phyloP scores from a whole-genome alignment of 2,329 filamentous ascomycete species.

The Tolypocladium nubicola region DNA sequence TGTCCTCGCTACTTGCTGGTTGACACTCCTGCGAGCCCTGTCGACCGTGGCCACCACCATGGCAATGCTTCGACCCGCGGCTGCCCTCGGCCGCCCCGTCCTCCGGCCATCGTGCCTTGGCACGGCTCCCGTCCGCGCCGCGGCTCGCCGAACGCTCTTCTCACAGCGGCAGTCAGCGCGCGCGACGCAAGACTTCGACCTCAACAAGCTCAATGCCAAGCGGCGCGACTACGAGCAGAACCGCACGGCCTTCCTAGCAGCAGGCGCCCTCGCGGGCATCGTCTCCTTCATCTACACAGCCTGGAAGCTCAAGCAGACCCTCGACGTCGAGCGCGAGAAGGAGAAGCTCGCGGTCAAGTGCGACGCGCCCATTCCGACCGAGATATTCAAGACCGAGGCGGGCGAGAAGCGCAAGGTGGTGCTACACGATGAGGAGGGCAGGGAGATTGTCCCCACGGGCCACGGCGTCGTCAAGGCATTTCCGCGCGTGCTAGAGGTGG shows the following conservation, averaged over 20 bases:
- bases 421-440: slow-evolving; percentile 55
- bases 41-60: background rate
- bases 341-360: slow-evolving; percentile 31
- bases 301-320: slow-evolving; percentile 37
- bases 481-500: slow-evolving; percentile 59
- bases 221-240: slow-evolving; percentile 39
- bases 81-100: slow-evolving; percentile 8
- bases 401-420: slow-evolving; percentile 46
- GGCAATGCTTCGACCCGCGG: slow-evolving; percentile 18
- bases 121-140: slow-evolving; percentile 1
- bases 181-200: slow-evolving; percentile 37
- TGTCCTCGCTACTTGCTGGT: background rate
- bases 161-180: slow-evolving; percentile 18
- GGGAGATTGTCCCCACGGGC: slow-evolving; percentile 70
- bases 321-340: slow-evolving; percentile 21
- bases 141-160: slow-evolving; percentile 17
- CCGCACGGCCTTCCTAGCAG: slow-evolving; percentile 39
- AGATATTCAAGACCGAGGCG: slow-evolving; percentile 36
- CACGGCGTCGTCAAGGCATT: slow-evolving; percentile 72
- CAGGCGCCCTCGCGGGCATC: slow-evolving; percentile 38
- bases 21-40: background rate
- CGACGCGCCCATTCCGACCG: slow-evolving; percentile 26
- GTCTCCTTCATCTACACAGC: slow-evolving; percentile 40
- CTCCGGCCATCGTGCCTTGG: slow-evolving; percentile 8
- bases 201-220: slow-evolving; percentile 35